phyloP scores from a whole-genome alignment of 306 rosid species.

The Chamaecrista fasciculata region DNA sequence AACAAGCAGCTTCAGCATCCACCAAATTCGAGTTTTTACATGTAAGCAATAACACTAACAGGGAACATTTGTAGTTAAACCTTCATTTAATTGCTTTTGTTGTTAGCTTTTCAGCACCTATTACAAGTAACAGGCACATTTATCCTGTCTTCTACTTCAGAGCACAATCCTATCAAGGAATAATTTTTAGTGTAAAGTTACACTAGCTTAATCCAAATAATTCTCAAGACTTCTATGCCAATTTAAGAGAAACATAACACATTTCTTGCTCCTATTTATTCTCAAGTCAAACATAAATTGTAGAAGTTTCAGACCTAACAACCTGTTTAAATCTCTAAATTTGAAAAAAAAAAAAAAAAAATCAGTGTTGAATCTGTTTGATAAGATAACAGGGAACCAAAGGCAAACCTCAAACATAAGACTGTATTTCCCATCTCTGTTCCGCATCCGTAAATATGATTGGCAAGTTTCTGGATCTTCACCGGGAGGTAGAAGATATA shows the following conservation, averaged over 20 bases:
- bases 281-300: neutral
- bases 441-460: constrained; percentile 97
- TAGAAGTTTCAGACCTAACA: constrained; percentile 1
- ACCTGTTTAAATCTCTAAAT: neutral
- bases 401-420: constrained; percentile 97
- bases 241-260: neutral
- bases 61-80: constrained; percentile 25
- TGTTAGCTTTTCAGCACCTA: neutral
- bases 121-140: neutral
- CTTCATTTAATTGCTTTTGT: neutral
- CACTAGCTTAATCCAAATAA: neutral
- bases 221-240: neutral
- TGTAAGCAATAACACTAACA: constrained; percentile 5
- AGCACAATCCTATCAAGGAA: neutral
- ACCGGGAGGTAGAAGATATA: constrained; percentile 97
- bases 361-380: neutral
- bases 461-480: constrained; percentile 99
- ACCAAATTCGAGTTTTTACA: neutral
- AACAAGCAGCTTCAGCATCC: neutral
- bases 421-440: constrained; percentile 96
- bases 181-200: neutral
- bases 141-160: neutral
- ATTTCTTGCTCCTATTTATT: neutral
- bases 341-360: too few species aligned
- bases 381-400: constrained; percentile 1